These are phyloP conservation scores for Dictyostelium capitatum DNA, from an alignment of 78 protist species.

Conservation along the genomic window DNA sequence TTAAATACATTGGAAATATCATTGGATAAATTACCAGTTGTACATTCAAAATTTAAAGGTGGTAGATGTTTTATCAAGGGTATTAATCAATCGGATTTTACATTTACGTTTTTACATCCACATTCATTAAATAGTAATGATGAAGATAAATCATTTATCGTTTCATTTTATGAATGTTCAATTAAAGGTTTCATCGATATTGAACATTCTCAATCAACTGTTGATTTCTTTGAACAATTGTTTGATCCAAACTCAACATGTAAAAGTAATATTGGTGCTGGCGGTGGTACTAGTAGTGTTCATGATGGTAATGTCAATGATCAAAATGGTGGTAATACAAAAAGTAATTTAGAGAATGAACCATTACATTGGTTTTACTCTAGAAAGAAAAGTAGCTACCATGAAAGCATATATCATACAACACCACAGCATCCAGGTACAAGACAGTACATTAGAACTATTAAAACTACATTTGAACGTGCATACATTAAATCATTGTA, in stretches of 20 bases:
- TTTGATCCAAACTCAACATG: not conserved
- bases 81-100: slow-evolving; percentile 62
- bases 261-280: not conserved
- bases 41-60: slow-evolving; percentile 30
- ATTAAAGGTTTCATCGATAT: slow-evolving; percentile 79
- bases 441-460: slow-evolving; percentile 43
- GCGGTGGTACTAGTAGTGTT: not conserved
- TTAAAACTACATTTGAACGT: slow-evolving; percentile 48
- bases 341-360: not conserved
- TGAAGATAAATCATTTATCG: slow-evolving; percentile 4
- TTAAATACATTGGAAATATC: slow-evolving; percentile 50
- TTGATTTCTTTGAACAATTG: not conserved
- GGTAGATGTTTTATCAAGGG: slow-evolving; percentile 73
- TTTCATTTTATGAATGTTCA: slow-evolving; percentile 73
- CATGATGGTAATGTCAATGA: not conserved
- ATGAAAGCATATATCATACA: slow-evolving; percentile 70
- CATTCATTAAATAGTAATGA: not conserved
- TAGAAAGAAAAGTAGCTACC: slow-evolving; percentile 36
- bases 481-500: slow-evolving; percentile 39
- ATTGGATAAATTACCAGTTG: not conserved
- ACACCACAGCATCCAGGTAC: slow-evolving; percentile 76
- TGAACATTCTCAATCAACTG: not conserved
- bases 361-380: slow-evolving; percentile 24
- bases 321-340: not conserved
- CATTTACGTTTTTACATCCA: slow-evolving; percentile 67